Evolutionary conservation across 2,329 filamentous ascomycete genomes (phyloP), one percentile per base, ranked within the genome.

Genomic region (Pseudogymnoascus sp.): DNA sequence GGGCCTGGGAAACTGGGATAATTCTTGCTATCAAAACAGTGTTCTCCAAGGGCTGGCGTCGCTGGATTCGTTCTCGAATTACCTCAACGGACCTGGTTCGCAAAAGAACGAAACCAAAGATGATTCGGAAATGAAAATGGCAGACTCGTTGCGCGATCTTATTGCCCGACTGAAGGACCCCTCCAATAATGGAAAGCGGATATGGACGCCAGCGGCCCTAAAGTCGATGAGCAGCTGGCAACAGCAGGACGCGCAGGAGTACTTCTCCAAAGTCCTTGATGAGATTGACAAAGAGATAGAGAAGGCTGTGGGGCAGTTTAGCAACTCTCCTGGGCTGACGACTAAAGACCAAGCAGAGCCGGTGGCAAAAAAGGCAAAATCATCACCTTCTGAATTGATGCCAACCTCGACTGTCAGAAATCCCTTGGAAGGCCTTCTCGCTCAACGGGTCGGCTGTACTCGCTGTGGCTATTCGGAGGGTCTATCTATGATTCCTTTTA

Each of bases 21-120:
- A 97, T 73, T 96, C 92, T 1, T 97, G 94, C 78, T 99, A 96
- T 74, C 94, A 97, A 75, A 99, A 99, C 74, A 97, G 92, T 72
- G 88, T 97, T 19, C 84, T 99, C 10, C 92, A 96, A 73, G 87
- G 88, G 6, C 78, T 97, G 43, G 87, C 92, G 1, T 88, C 92
- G 3, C 79, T 97, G 31, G 81, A 83, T 16, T 83, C 87, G 4
- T 78, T 97, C 31, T 82, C 83, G 26, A 77, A 77, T 2, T 94
- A 91, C 69, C 80, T 96, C 6, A 77, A 77, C 1, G 76, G 74
- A 7, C 75, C 80, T 21, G 23, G 63, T 59, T 8, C 64, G 63
- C 21, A 38, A 23, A 60, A 60, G 16, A 10, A 38, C 60, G 41
- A 38, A 62, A 8, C 35, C 7, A 38, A 49, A 16, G 60, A 43